Evolutionary conservation across 2,329 filamentous ascomycete species (phyloP), one percentile per base, ranked within the genome.

Genomic region (Pleurostoma richardsiae): DNA sequence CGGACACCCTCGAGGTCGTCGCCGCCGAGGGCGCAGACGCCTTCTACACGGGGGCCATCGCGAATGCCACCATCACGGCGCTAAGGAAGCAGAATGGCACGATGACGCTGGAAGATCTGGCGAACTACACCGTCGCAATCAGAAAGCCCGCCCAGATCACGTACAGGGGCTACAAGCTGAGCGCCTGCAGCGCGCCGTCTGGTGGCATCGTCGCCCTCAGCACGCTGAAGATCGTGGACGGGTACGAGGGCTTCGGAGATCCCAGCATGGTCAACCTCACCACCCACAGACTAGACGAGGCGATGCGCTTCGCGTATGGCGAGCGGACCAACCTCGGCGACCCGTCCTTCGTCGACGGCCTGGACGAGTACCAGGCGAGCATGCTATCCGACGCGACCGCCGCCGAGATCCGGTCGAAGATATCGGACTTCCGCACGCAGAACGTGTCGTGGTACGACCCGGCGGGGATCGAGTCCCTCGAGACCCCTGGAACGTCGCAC

Each of bases 211-310:
- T 95, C 0, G 84, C 82, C 0, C 67, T 91, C 50, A 81, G 80
- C n/a, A 77, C 82, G 0, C 66, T 95, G 56, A 95, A 94, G 48
- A 86, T 85, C 28, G 67, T 92, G 39, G 77, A 84, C 50, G 86
- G 86, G 0, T 95, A 90, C 58, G 68, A 78, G 0, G 73, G 72
- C 27, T 82, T 92, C 42, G 83, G 80, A 19, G 68, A 80, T 10
- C 66, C 74, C 2, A 66, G 70, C 2, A 66, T 71, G 3, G 68
- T 70, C 42, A 76, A 77, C 52, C 60, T 89, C 1, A 88, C 82
- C 38, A 88, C 86, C 0, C 90, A 96, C 60, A 74, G 85, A 0
- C 68, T 95, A n/a, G 83, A 92, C 52, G 90, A 96, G 70, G 85
- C 88, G 2, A 86, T 95, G 49, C 74, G 86, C 6, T 95, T 91